Evolutionary conservation across 768 basidiomycete genomes (phyloP), one percentile per base, ranked within the genome.

Genomic region (Paxillus ammoniavirescens): DNA sequence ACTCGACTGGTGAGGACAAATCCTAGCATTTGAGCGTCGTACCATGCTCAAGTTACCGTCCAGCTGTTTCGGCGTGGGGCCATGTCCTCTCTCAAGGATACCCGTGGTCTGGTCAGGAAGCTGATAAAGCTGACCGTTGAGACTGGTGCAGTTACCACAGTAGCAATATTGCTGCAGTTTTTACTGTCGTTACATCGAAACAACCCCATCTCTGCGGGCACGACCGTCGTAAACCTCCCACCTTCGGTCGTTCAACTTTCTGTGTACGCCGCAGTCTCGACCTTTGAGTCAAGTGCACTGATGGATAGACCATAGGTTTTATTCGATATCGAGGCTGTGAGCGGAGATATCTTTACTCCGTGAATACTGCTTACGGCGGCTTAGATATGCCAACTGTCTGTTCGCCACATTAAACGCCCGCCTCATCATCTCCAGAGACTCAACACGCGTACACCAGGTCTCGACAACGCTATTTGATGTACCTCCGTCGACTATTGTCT

Each of bases 311-410:
- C 4, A 1, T 8, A 38, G 37, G 10, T 38, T 38, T 13, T 38
- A 38, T 38, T 38, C 37, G n/a, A 38, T 38, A 14, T 38, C 37
- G 14, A 38, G 37, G n/a, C 8, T 38, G 37, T 38, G n/a, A 38
- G 37, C 8, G 2, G n/a, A n/a, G 31, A 31, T 10, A 31, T 31
- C 31, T 3, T 31, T 31, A 9, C 31, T 31, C 31, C 31, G 7
- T 31, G 31, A 1, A 8, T 31, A 8, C 0, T 9, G 31, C 31
- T 31, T 10, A 31, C 17, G 10, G 38, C 18, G 14, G 38, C 38
- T 15, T 28, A 53, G 58, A 5, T 55, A 60, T 15, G 58, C 58
- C 21, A 59, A 59, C 46, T 59, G 58, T 10, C 15, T 56, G 17
- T 21, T 55, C 8, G 50, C 50, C 21, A 55, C 47, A 13, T 42